Percentiles rank a stretch among this genome's conserved stretches.
Evolutionary conservation across 192 early-diverging fungal species (phyloP).

Genomic region (Coemansia sp.): DNA sequence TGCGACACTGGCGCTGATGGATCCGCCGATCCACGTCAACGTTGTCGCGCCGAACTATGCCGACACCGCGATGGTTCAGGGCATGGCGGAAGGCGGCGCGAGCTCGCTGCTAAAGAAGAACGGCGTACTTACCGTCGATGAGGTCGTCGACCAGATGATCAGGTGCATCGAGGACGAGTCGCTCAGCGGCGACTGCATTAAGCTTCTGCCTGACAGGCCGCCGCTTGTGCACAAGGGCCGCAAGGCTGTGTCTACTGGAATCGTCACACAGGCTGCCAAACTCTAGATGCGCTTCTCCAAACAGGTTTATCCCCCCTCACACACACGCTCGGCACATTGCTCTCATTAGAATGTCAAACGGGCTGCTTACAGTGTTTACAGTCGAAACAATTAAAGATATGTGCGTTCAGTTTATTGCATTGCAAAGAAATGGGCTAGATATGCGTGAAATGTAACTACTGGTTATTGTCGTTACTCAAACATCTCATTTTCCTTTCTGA

Average conservation of each 20-base stretch:
- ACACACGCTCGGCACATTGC: too few species aligned
- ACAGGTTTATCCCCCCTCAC: too few species aligned
- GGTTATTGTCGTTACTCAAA: neutral
- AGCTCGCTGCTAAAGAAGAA: constrained; percentile 23
- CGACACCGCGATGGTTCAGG: constrained; percentile 55
- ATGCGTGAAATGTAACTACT: too few species aligned
- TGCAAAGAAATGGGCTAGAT: too few species aligned
- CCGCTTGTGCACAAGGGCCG: constrained; percentile 44
- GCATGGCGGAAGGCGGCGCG: constrained; percentile 6
- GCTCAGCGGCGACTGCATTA: constrained; percentile 55
- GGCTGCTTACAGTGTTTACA: too few species aligned
- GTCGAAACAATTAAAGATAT: too few species aligned
- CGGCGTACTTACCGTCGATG: constrained; percentile 39
- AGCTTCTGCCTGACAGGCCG: constrained; percentile 31
- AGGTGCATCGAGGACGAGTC: constrained; percentile 60
- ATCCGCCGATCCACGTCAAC: constrained; percentile 60
- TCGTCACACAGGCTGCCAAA: constrained; percentile 1
- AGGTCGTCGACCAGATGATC: constrained; percentile 62
- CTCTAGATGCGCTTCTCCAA: too few species aligned
- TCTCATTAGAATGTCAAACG: too few species aligned
- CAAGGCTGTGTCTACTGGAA: constrained; percentile 36
- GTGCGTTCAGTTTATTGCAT: too few species aligned
- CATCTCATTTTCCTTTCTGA: constrained; percentile 66
- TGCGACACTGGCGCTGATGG: constrained; percentile 43
- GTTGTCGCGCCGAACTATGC: constrained; percentile 63